phyloP scores from a whole-genome alignment of 257 asterid species.

The Solanum medicagineum region DNA sequence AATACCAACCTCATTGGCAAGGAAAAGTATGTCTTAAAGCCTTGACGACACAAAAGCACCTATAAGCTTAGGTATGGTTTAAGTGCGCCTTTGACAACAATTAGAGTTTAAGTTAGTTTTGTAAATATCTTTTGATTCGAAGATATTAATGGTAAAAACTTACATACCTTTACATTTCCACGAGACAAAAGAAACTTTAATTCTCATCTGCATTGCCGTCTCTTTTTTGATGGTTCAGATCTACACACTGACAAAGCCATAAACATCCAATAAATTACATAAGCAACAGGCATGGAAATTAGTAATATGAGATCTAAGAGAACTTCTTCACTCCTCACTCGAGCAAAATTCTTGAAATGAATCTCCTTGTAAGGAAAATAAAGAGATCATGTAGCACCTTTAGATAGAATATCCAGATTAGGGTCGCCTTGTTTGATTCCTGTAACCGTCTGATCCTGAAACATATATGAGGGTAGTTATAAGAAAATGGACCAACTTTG shows the following conservation, averaged over 20 bases:
- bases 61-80: background rate
- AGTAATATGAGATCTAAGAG: background rate
- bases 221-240: slow-evolving; percentile 22
- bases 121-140: background rate
- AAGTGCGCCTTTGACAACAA: background rate
- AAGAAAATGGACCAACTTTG: background rate
- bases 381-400: background rate
- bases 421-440: background rate
- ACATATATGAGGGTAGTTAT: background rate
- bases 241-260: slow-evolving; percentile 11
- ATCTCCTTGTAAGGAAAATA: background rate
- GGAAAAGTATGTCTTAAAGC: background rate
- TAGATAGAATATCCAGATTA: background rate
- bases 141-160: background rate
- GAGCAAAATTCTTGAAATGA: background rate
- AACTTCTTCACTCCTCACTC: background rate
- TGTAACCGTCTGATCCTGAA: background rate
- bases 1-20: background rate
- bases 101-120: background rate
- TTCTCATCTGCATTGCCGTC: slow-evolving; percentile 2
- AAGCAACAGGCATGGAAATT: background rate
- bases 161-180: background rate
- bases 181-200: background rate
- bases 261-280: background rate
- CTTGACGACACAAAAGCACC: background rate